Conservation (phyloP, 2,329 filamentous ascomycete genomes). For the Aureobasidium sp. region DNA sequence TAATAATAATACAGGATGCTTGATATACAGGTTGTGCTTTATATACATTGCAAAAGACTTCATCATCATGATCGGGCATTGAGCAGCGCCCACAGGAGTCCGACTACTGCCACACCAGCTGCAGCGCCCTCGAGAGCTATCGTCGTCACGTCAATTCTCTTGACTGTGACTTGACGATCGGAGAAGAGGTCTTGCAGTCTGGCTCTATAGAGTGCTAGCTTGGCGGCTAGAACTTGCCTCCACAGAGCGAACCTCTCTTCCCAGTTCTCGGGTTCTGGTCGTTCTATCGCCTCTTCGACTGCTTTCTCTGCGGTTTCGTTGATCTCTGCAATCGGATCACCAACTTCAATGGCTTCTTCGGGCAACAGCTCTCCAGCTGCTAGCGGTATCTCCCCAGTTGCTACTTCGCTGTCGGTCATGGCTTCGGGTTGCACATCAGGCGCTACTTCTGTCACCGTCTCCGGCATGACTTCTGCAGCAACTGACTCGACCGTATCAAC, state of each 20-base stretch:
- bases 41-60: slow-evolving; percentile 10
- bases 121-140: slow-evolving; percentile 37
- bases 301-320: background rate
- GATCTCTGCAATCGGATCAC: background rate
- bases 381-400: slow-evolving; percentile 14
- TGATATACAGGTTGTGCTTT: slow-evolving; percentile 12
- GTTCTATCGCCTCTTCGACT: background rate
- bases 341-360: slow-evolving; percentile 19
- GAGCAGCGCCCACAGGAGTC: slow-evolving; percentile 28
- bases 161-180: slow-evolving; percentile 36
- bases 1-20: slow-evolving; percentile 7
- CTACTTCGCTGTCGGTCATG: background rate
- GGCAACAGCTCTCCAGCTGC: slow-evolving; percentile 21
- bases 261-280: background rate
- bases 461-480: slow-evolving; percentile 15
- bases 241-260: slow-evolving; percentile 5
- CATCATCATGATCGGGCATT: slow-evolving; percentile 22
- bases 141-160: slow-evolving; percentile 39
- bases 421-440: background rate
- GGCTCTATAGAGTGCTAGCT: background rate
- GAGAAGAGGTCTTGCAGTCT: slow-evolving; percentile 32
- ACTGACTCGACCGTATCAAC: slow-evolving; percentile 18
- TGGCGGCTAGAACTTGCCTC: background rate
- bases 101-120: slow-evolving; percentile 31
- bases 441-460: background rate